These are phyloP conservation scores for Cornus kousa DNA, from an alignment of 148 eudicot genomes.

Conservation along the genomic window DNA sequence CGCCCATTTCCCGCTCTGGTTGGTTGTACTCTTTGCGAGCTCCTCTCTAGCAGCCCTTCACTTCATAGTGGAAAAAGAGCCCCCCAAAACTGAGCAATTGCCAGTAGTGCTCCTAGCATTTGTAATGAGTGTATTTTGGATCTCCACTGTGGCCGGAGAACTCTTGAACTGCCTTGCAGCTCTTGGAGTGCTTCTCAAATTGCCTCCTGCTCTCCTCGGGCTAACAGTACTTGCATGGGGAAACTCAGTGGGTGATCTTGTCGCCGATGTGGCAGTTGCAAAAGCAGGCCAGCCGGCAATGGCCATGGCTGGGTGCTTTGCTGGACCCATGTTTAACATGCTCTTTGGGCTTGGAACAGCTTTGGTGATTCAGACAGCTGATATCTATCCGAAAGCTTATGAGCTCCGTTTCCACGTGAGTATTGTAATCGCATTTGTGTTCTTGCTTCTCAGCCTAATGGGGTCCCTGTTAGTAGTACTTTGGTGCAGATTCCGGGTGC, in stretches of 20 bases:
- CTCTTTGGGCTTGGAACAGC: conserved; percentile 87
- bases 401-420: conserved; percentile 74
- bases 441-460: conserved; percentile 90
- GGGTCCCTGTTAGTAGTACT: conserved; percentile 80
- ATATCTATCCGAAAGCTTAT: conserved; percentile 75
- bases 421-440: conserved; percentile 84
- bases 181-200: conserved; percentile 59
- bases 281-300: conserved; percentile 95
- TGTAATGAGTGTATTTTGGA: conserved; percentile 96
- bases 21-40: conserved; percentile 57
- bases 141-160: conserved; percentile 83
- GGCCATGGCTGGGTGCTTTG: conserved; percentile 99
- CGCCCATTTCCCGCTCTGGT: conserved; percentile 78
- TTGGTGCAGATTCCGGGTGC: conserved; percentile 84
- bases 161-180: conserved; percentile 86
- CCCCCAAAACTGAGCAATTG: conserved; percentile 79
- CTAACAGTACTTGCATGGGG: conserved; percentile 96
- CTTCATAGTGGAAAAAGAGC: conserved; percentile 66
- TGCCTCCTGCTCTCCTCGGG: conserved; percentile 81
- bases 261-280: conserved; percentile 96
- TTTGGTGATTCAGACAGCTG: conserved; percentile 72
- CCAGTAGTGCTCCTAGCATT: conserved; percentile 58
- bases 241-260: conserved; percentile 93
- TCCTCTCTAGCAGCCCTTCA: conserved; percentile 73
- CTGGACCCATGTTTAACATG: conserved; percentile 98